Base-by-base conservation (phyloP, 352 stramenopile genomes). In the Phytophthora niederhauseri region DNA sequence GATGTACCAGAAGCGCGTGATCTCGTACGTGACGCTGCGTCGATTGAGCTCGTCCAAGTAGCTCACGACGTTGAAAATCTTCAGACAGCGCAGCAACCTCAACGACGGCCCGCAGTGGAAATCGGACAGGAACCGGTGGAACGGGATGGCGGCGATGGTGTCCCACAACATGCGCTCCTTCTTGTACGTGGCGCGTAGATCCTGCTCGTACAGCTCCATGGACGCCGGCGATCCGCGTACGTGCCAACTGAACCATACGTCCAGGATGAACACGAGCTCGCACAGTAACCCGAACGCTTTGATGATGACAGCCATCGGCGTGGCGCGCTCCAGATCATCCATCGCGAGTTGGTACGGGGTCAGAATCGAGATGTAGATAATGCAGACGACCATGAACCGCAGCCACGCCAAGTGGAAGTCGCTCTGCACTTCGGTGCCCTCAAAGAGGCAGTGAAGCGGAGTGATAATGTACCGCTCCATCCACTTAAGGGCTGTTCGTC, bases 11-110 rank as follows among this genome's bases (percentile, higher is more conserved):
- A 91, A 82, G 22, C 81, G 78, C 19, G 85, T 82, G 53, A 77
- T 51, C 62, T 92, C 80, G 54, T 81, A 81, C 17, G 68, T 73
- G 24, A 90, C 72, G 26, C 75, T 90, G 6, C 78, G 74, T 1
- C 85, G 79, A 54, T 90, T 85, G 8, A 87, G 68, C 61, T 91
- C 83, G 24, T 80, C 69, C 67, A 90, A 68, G 56, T 90, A 90
- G 26, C 57, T 72, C 4, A 76, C 67, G 3, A 90, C 63, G 63
- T 91, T 89, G 45, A 76, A 26, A 30, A 85, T 76, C 50, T 91
- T 89, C 22, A 74, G 59, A 30, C 80, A 89, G 4, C 68, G 78
- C 24, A 81, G 46, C 26, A 89, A 50, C 2, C 70, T 59, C 4
- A 88, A 31, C 70, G 69, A 88, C 20, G 66, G 34, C 14, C 63